Evolutionary conservation across 192 early-diverging fungal genomes (phyloP).

Genomic region (Chytriomyces sp.): DNA sequence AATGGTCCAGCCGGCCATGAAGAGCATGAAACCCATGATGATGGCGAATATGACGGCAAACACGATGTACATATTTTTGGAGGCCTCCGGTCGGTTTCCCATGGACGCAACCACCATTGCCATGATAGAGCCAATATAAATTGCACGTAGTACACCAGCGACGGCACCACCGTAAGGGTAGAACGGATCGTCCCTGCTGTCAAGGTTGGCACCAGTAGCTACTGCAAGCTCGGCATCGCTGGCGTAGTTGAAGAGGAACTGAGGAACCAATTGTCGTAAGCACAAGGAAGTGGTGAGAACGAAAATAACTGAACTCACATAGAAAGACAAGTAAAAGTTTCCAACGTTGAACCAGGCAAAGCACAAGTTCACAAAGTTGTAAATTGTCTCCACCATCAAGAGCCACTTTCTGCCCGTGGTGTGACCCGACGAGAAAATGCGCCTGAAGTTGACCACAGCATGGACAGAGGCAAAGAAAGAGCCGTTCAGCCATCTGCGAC

Average conservation of each 20-base stretch:
- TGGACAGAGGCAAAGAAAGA: slow-evolving; percentile 93
- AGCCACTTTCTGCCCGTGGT: slow-evolving; percentile 69
- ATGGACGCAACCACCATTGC: slow-evolving; percentile 85
- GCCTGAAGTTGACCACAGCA: slow-evolving; percentile 75
- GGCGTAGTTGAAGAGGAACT: slow-evolving; percentile 30
- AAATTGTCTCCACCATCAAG: slow-evolving; percentile 77
- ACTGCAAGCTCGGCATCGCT: neutral
- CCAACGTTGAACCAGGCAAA: slow-evolving; percentile 92
- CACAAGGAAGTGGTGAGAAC: too few species aligned
- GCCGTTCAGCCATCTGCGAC: slow-evolving; percentile 95
- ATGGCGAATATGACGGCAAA: slow-evolving; percentile 82
- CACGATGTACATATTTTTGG: slow-evolving; percentile 72
- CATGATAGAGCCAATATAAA: slow-evolving; percentile 82
- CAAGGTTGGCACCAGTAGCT: neutral
- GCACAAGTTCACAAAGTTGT: slow-evolving; percentile 77
- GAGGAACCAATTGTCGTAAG: neutral
- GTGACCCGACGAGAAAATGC: slow-evolving; percentile 80
- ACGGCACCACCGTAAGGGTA: slow-evolving; percentile 52
- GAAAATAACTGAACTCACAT: slow-evolving; percentile 9
- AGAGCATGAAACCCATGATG: slow-evolving; percentile 84
- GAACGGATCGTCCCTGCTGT: neutral
- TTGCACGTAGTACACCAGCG: slow-evolving; percentile 67
- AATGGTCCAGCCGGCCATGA: slow-evolving; percentile 69
- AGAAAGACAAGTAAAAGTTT: slow-evolving; percentile 37
- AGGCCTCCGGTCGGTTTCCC: slow-evolving; percentile 95